Evolutionary conservation across 345 rosid genomes (phyloP).

Genomic region (Camelina sativa): DNA sequence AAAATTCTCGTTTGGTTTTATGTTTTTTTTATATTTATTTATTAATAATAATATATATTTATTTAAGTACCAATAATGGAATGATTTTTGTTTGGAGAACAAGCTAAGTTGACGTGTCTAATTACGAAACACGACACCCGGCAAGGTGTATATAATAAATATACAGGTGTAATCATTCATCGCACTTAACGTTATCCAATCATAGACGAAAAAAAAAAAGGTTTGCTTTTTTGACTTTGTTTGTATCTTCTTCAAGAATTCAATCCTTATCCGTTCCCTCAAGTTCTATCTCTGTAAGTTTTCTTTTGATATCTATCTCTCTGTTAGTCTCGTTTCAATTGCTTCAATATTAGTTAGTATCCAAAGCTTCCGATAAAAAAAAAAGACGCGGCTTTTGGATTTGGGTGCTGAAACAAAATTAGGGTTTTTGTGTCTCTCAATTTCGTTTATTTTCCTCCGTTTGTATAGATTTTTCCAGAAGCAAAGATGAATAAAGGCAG

Average conservation of each 20-base stretch:
- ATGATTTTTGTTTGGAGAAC: slow-evolving; percentile 32
- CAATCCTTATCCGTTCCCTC: slow-evolving; percentile 34
- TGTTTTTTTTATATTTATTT: not conserved
- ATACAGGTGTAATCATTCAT: not conserved
- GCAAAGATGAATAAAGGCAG: slow-evolving; percentile 56
- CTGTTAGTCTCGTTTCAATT: slow-evolving; percentile 13
- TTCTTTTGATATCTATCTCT: slow-evolving; percentile 10
- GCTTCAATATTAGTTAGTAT: not conserved
- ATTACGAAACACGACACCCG: slow-evolving; percentile 13
- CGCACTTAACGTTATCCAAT: slow-evolving; percentile 38
- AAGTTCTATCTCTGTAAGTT: slow-evolving; percentile 26
- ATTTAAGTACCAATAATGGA: not conserved
- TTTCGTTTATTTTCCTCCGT: not conserved
- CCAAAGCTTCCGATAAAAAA: no score
- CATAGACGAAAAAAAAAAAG: slow-evolving; percentile 27
- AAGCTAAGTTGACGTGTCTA: slow-evolving; percentile 37
- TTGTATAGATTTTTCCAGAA: not conserved
- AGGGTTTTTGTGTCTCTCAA: slow-evolving; percentile 10
- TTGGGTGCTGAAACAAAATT: not conserved
- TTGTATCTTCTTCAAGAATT: slow-evolving; percentile 15
- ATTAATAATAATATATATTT: not conserved
- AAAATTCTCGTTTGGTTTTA: not conserved
- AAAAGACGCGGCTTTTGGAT: not conserved
- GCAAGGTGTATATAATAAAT: not conserved
- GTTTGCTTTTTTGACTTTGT: not conserved